A percentile compares a stretch with the other conserved stretches of the same genome.
Evolutionary conservation across 495 filamentous ascomycete genomes (phyloP).

Genomic region (Hyaloscypha bicolor): DNA sequence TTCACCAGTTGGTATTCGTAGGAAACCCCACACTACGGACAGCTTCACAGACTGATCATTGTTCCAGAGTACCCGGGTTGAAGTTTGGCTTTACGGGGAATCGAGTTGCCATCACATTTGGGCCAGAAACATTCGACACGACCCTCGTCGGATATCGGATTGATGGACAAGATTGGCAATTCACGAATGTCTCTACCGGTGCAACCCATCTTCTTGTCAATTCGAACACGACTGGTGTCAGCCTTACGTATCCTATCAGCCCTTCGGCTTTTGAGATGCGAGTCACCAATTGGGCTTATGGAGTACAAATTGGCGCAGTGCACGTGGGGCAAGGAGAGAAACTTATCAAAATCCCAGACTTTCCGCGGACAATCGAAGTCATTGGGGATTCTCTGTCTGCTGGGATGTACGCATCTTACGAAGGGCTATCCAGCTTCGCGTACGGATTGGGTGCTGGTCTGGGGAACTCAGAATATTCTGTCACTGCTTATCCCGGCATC

Average conservation of each 20-base stretch:
- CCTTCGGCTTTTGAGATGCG: slow-evolving; percentile 53
- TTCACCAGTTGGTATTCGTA: slow-evolving; percentile 68
- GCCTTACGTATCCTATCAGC: slow-evolving; percentile 41
- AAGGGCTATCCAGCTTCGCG: slow-evolving; percentile 54
- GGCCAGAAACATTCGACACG: slow-evolving; percentile 54
- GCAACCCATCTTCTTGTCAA: slow-evolving; percentile 63
- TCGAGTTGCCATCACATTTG: slow-evolving; percentile 65
- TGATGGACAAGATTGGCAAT: slow-evolving; percentile 65
- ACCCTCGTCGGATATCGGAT: slow-evolving; percentile 65
- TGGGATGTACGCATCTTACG: slow-evolving; percentile 66
- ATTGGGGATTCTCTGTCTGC: slow-evolving; percentile 63
- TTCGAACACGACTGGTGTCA: slow-evolving; percentile 43
- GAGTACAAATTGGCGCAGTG: slow-evolving; percentile 60
- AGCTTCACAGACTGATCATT: background rate
- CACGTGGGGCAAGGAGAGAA: slow-evolving; percentile 51
- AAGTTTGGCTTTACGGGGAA: slow-evolving; percentile 67
- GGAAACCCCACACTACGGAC: slow-evolving; percentile 25
- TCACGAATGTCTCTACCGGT: slow-evolving; percentile 65
- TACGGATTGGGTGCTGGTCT: slow-evolving; percentile 57
- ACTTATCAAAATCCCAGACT: slow-evolving; percentile 54
- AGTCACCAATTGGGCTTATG: slow-evolving; percentile 70
- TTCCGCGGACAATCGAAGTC: slow-evolving; percentile 60
- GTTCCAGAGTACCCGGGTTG: slow-evolving; percentile 56
- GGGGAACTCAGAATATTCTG: slow-evolving; percentile 63
- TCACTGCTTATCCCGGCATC: slow-evolving; percentile 65